Base-by-base conservation (phyloP, 768 basidiomycete species). In the Leccinum fibrillosum region DNA sequence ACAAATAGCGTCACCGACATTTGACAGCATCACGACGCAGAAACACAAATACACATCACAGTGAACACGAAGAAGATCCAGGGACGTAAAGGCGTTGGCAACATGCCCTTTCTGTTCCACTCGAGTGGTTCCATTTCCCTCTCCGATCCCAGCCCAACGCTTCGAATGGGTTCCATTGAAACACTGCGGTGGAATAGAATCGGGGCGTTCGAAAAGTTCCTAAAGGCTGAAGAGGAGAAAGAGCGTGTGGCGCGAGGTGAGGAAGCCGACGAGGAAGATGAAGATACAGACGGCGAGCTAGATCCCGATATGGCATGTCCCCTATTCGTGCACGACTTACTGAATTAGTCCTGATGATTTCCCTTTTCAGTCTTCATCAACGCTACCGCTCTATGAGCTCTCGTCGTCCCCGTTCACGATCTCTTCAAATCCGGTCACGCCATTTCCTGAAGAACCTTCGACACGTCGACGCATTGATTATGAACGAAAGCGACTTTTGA, bases 1-100 rank as follows among this genome's bases (percentile, higher is more conserved):
- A 10, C 21, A 44, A 12, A 4, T 9, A 42, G 13, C 8, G 25
- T 53, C 42, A 26, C 60, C 57, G 17, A 62, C 49, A 21, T 11
- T 8, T 5, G 52, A 12, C 59, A 89, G 86, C 76, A 83, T 64
- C 85, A 88, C 61, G 74, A 79, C 12, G 73, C 76, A 2, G 71
- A 72, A 2, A 80, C 78, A 1, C 78, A 52, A 49, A 72, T 90
- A 11, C 88, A 90, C 58, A 85, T 90, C 51, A 86, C 86, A 2
- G 69, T 85, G 45, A 85, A 87, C 63, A 80, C 77, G 3, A 72
- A 73, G 10, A 70, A 74, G n/a, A 69, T 89, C 13, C 79, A 79
- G 11, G 69, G 74, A 2, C 81, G 86, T 10, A 80, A 79, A 60
- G 88, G 88, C 4, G 70, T 69, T 2, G 82, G 86, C 4, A 88